Percentiles rank a stretch among this genome's conserved stretches.
These are phyloP conservation scores for Acanthamoeba lenticulata DNA, from an alignment of 208 protist genomes.

Conservation along the genomic window DNA sequence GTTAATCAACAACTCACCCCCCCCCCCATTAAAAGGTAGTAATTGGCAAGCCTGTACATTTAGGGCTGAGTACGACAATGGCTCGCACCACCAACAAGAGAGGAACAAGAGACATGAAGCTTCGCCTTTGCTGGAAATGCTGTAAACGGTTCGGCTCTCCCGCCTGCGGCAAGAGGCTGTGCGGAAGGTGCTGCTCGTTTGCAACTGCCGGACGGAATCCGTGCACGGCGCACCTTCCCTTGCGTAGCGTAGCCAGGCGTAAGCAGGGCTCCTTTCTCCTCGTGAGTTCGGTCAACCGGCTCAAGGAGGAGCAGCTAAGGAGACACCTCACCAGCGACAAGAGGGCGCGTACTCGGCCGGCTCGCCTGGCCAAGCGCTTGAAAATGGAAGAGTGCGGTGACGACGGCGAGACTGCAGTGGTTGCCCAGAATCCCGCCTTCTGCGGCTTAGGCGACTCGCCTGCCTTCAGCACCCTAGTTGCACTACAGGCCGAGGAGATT, in stretches of 20 bases:
- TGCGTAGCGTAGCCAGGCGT: background rate
- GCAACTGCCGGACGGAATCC: background rate
- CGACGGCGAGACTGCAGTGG: background rate
- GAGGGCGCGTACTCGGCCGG: background rate
- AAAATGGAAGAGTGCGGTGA: background rate
- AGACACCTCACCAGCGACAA: background rate
- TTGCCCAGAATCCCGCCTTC: background rate
- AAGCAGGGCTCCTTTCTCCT: background rate
- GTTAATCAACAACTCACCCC: background rate
- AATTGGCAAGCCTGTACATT: background rate
- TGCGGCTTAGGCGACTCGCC: background rate
- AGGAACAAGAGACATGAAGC: background rate
- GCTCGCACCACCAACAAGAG: background rate
- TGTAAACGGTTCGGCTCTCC: background rate
- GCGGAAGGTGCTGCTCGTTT: background rate
- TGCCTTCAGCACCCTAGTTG: background rate
- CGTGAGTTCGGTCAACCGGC: background rate
- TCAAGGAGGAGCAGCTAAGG: background rate
- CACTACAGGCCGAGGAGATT: constrained; percentile 32
- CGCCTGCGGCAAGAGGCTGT: background rate
- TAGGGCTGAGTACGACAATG: background rate
- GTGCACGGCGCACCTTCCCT: background rate
- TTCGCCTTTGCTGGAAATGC: background rate
- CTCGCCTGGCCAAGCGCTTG: background rate
- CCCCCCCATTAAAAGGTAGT: background rate